Evolutionary conservation across 495 filamentous ascomycete genomes (phyloP), one percentile per base, ranked within the genome.

Genomic region (Hypoxylon subgilvum): DNA sequence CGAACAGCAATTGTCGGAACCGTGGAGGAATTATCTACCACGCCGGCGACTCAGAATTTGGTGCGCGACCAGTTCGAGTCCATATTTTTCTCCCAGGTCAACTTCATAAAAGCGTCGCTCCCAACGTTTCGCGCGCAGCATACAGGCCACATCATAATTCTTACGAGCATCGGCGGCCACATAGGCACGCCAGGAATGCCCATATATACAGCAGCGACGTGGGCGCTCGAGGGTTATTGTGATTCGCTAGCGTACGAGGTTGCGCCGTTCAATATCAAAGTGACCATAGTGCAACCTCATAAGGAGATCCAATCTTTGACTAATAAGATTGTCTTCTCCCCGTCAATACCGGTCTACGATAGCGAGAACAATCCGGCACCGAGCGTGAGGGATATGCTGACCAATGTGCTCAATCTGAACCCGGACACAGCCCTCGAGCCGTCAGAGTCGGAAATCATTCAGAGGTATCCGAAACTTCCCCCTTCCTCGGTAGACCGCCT

Each of bases 161-260:
- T 97, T 1, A 94, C 90, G 17, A 92, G 90, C 40, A 89, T 96
- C 66, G 92, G 90, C 23, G 91, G 90, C 4, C 91, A 96, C 72
- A 87, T 98, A 61, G 94, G 92, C 21, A 96, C 93, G 2, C 94
- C 94, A 0, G 90, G 91, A 10, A 83, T 97, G 70, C 83, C 89
- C 35, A 88, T 94, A 80, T 95, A 94, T 70, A 91, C 90, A 63
- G 92, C 94, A 36, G 86, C 90, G 18, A 91, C 90, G 32, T 96
- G 95, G 91, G 94, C 93, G 6, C 82, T 97, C 4, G 94, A 98
- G 73, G 94, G 94, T n/a, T 96, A 94, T 71, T 96, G 91, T 74
- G 93, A 96, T 82, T 94, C 90, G 40, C 79, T 98, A 8, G 92
- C 92, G 1, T 98, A 96, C 75, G 94, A 98, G 74, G 88, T 98